A percentile compares a stretch with the other conserved stretches of the same genome.
phyloP scores from a whole-genome alignment of 768 basidiomycete genomes.

The Xanthoconium purpureum region DNA sequence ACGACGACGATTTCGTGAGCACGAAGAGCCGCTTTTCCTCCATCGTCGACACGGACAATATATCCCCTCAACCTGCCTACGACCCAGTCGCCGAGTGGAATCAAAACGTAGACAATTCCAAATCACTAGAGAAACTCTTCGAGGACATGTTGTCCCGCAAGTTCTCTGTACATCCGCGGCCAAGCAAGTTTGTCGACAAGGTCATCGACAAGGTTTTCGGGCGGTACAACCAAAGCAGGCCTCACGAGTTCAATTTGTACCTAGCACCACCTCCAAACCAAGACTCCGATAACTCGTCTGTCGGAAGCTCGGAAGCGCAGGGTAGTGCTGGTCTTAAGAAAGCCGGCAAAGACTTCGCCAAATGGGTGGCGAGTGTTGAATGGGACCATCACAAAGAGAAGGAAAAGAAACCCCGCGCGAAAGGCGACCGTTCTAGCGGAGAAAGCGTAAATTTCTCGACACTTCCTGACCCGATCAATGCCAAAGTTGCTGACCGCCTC shows the following conservation, averaged over 20 bases:
- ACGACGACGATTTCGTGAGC: slow-evolving; percentile 33
- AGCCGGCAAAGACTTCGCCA: slow-evolving; percentile 32
- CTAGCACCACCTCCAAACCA: slow-evolving; percentile 46
- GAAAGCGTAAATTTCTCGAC: slow-evolving; percentile 22
- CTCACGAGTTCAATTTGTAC: slow-evolving; percentile 50
- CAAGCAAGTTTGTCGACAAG: slow-evolving; percentile 47
- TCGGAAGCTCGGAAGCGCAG: slow-evolving; percentile 27
- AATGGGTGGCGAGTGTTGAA: slow-evolving; percentile 37
- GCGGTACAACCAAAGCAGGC: slow-evolving; percentile 39
- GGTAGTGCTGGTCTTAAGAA: slow-evolving; percentile 24
- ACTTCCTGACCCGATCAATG: slow-evolving; percentile 30
- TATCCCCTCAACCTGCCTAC: slow-evolving; percentile 18
- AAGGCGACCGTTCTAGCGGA: slow-evolving; percentile 27
- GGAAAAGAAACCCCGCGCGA: slow-evolving; percentile 20
- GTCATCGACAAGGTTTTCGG: slow-evolving; percentile 52
- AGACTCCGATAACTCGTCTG: slow-evolving; percentile 19
- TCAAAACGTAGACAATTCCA: slow-evolving; percentile 37
- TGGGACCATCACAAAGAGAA: slow-evolving; percentile 34
- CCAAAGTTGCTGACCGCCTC: slow-evolving; percentile 39
- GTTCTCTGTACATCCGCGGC: slow-evolving; percentile 51
- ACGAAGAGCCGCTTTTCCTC: slow-evolving; percentile 30
- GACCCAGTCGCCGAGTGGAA: slow-evolving; percentile 39
- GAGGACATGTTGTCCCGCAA: slow-evolving; percentile 53
- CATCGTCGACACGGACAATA: slow-evolving; percentile 17
- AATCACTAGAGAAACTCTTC: slow-evolving; percentile 56